Base-by-base conservation (phyloP, 768 basidiomycete genomes). In the Podaxis sp. region DNA sequence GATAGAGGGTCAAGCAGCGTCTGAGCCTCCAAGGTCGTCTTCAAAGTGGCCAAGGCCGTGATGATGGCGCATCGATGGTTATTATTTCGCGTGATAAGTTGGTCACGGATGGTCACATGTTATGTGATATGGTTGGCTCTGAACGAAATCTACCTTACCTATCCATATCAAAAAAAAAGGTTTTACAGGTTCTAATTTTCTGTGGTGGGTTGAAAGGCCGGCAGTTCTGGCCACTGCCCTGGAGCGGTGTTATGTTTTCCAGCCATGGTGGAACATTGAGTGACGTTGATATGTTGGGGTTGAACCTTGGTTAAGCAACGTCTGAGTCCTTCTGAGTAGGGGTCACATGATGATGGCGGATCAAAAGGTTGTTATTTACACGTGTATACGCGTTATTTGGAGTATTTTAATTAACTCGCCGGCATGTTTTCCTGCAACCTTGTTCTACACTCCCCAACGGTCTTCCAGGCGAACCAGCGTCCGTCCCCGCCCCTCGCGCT, bases 211-310 rank as follows among this genome's bases (percentile, higher is more conserved):
- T 24, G 24, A 24, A 24, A 24, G 24, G 24, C 24, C 24, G 24
- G 24, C 24, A 24, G 24, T 2, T 24, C 24, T 24, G 24, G 24
- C 24, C 24, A 24, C 24, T 24, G 24, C 24, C 24, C 24, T 24
- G 24, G 24, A 24, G 22, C 36, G 29, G 17, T 27, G 37, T 68
- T n/a, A 27, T 84, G 81, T 85, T 38, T 93, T 91, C 73, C 85
- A 68, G 74, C 77, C 0, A 98, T 96, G 0, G 91, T 98, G 17
- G 94, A 98, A 67, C 70, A 25, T 25, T 25, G 25, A 25, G 25
- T 25, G 25, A 25, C 3, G 29, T 33, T 8, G 29, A 33, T 33
- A 33, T 33, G 29, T 33, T 33, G 7, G 29, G 7, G 1, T 33
- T 33, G 29, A 33, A 7, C 6, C 7, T 29, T 29, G 29, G 29